Evolutionary conservation across 2,329 filamentous ascomycete genomes (phyloP).

Genomic region (Chaetomium strumarium): DNA sequence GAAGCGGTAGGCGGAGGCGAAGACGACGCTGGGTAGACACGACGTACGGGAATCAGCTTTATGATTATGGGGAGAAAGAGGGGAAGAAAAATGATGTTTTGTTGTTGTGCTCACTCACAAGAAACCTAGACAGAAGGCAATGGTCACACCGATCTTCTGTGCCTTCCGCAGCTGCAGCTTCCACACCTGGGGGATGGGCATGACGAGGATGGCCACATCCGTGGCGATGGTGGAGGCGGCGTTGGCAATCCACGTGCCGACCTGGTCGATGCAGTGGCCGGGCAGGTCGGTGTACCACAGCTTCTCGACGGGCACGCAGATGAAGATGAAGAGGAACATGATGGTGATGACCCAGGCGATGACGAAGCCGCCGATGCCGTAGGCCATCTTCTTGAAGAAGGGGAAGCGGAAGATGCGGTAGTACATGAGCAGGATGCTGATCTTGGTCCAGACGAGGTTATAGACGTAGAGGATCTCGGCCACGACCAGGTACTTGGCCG

Average conservation of each 20-base stretch:
- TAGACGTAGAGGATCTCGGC: constrained; percentile 20
- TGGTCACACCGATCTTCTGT: constrained; percentile 39
- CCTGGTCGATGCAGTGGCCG: constrained; percentile 17
- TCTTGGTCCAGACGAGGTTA: constrained; percentile 19
- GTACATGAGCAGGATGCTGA: constrained; percentile 22
- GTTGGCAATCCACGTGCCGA: constrained; percentile 20
- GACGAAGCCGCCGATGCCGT: constrained; percentile 17
- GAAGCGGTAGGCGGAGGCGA: constrained; percentile 44
- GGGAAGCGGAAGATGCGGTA: constrained; percentile 22
- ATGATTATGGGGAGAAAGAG: not conserved
- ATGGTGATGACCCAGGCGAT: constrained; percentile 18
- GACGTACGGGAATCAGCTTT: not conserved
- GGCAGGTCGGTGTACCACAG: constrained; percentile 14
- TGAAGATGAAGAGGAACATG: constrained; percentile 13
- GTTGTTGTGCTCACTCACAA: constrained; percentile 2
- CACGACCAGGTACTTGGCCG: constrained; percentile 17
- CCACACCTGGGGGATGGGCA: constrained; percentile 20
- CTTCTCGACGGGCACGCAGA: constrained; percentile 17
- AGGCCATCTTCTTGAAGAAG: constrained; percentile 26
- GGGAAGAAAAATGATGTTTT: not conserved
- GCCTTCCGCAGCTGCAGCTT: constrained; percentile 33
- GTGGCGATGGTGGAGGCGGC: constrained; percentile 15
- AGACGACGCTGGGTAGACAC: constrained; percentile 37
- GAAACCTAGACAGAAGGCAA: constrained; percentile 34
- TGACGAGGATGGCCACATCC: constrained; percentile 16